Evolutionary conservation across 2,329 filamentous ascomycete genomes (phyloP), one percentile per base, ranked within the genome.

Genomic region (Neocucurbitaria cava): DNA sequence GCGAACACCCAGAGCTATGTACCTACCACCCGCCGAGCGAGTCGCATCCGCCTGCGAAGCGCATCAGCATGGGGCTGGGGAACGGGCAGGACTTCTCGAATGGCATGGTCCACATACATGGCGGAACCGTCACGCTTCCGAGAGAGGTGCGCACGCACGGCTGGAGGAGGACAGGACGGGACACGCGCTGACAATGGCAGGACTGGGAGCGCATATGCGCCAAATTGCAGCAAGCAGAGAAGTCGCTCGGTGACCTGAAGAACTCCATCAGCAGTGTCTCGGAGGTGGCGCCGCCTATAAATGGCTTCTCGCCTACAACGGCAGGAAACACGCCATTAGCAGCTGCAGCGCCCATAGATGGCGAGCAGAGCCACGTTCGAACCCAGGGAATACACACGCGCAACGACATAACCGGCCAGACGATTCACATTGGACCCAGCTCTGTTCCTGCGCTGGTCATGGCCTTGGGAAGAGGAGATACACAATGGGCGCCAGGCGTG

Each of bases 371-470:
- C 45, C 79, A 81, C 50, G 75, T 78, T 0, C 73, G 76, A 28
- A 74, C 78, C 2, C 84, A 87, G 65, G 85, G 85, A 2, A 82
- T 87, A 21, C 85, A 87, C 69, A 84, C 85, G 6, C 78, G 79
- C 49, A 87, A 87, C 66, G 84, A 84, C 52, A 73, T 84, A 41
- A 83, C 84, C 52, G 82, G 84, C 58, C 83, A 85, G 58, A 86
- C 83, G 4, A 83, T 87, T 20, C 85, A 88, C 68, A 74, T 88
- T 28, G 85, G 85, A 15, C 85, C 83, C 30, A 81, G 84, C 53
- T 88, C 85, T 0, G 84, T 87, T 1, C 79, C 87, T 11, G 85
- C 85, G 10, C 83, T 87, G 56, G 82, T 88, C 30, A 82, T 82
- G 73, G 77, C 78, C 6, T 54, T 82, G 41, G 78, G 79, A 11